Evolutionary conservation across 2,329 filamentous ascomycete species (phyloP).

Genomic region (Pseudocercospora eumusae): DNA sequence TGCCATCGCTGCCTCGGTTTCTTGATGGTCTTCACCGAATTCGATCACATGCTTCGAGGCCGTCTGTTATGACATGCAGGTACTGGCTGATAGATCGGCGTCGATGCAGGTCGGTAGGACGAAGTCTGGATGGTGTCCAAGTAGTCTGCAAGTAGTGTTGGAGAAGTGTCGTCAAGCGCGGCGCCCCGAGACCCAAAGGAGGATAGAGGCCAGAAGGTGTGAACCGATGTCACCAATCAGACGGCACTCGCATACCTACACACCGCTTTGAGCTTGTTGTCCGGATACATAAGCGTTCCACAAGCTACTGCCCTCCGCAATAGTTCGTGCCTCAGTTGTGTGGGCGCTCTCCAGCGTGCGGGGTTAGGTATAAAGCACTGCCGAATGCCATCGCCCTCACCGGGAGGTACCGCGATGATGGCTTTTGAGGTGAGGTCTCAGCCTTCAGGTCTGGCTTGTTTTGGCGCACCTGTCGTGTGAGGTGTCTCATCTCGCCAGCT

Average conservation of each 20-base stretch:
- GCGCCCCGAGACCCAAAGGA: slow-evolving; percentile 1
- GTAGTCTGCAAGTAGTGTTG: slow-evolving; percentile 1
- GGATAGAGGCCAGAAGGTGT: not conserved
- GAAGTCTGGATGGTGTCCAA: slow-evolving; percentile 6
- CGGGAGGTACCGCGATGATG: not conserved
- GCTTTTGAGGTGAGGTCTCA: slow-evolving; percentile 3
- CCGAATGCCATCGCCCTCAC: not conserved
- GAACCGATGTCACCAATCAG: slow-evolving; percentile 11
- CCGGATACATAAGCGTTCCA: not conserved
- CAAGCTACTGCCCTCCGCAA: slow-evolving; percentile 6
- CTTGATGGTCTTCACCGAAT: not conserved
- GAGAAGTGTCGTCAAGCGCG: not conserved
- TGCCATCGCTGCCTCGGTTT: not conserved
- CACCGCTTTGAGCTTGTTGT: not conserved
- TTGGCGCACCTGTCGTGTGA: slow-evolving; percentile 1
- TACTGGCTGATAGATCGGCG: slow-evolving; percentile 8
- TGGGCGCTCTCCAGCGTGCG: not conserved
- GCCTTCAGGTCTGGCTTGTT: not conserved
- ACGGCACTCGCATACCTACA: not conserved
- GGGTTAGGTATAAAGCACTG: not conserved
- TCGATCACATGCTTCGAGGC: slow-evolving; percentile 8
- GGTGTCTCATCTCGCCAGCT: not conserved
- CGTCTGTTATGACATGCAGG: slow-evolving; percentile 5
- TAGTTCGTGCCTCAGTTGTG: not conserved
- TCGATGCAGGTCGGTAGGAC: slow-evolving; percentile 7